These are phyloP conservation scores for Anthoceros angustus DNA, from an alignment of 225 moss, liverwort and hornwort genomes.

Conservation along the genomic window DNA sequence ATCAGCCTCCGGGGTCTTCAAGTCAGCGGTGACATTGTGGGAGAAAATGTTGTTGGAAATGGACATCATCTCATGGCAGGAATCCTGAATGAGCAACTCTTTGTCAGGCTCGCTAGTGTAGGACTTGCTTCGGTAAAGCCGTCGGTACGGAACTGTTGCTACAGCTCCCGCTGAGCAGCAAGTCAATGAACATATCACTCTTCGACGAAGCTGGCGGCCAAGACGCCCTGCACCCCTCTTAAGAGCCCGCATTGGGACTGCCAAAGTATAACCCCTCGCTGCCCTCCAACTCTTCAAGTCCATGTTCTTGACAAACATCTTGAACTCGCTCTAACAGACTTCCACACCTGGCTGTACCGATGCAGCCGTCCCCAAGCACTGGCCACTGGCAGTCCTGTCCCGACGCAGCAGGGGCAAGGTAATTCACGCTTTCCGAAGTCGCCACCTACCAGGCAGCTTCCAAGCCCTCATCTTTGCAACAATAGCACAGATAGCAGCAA, in stretches of 20 bases:
- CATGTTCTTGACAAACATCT: neutral
- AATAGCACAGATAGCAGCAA: conserved; percentile 1
- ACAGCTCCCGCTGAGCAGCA: conserved; percentile 10
- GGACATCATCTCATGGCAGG: neutral
- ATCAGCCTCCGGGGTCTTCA: conserved; percentile 8
- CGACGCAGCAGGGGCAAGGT: too few species aligned
- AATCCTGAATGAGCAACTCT: conserved; percentile 5
- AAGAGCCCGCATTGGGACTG: conserved; percentile 15
- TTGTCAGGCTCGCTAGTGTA: conserved; percentile 4
- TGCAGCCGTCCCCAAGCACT: neutral
- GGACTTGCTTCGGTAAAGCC: conserved; percentile 4
- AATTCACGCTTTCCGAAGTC: neutral
- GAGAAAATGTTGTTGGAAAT: neutral
- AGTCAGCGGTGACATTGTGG: neutral
- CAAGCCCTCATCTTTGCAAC: neutral
- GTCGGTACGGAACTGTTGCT: neutral
- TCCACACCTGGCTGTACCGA: neutral
- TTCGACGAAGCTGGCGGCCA: conserved; percentile 11
- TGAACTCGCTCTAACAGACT: neutral
- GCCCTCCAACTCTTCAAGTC: neutral
- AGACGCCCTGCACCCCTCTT: conserved; percentile 17
- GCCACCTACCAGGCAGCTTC: neutral
- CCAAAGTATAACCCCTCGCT: neutral
- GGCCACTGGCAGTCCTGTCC: neutral
- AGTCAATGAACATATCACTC: conserved; percentile 2